Evolutionary conservation across 257 asterid genomes (phyloP).

Genomic region (Nicotiana noctiflora): DNA sequence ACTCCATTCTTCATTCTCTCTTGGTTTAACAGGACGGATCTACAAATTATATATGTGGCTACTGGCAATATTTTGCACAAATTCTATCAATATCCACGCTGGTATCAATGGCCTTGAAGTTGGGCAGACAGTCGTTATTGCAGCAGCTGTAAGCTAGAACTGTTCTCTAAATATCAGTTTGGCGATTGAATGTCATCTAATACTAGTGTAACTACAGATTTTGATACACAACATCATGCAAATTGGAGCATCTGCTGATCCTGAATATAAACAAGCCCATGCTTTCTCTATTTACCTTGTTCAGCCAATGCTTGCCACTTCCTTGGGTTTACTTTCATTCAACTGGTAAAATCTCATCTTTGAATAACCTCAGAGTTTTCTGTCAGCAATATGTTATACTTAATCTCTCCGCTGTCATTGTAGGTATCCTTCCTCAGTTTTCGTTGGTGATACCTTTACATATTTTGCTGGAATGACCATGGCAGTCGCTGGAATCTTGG

Average conservation of each 20-base stretch:
- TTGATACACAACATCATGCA: conserved; percentile 80
- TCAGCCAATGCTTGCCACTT: conserved; percentile 90
- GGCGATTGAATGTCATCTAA: background rate
- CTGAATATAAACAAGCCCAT: conserved; percentile 84
- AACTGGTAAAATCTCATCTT: conserved; percentile 54
- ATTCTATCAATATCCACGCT: conserved; percentile 87
- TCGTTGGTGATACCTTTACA: conserved; percentile 80
- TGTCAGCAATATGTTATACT: background rate
- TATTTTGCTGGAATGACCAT: conserved; percentile 93
- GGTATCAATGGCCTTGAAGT: conserved; percentile 98
- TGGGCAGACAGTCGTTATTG: conserved; percentile 85
- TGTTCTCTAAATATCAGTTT: background rate
- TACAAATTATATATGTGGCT: conserved; percentile 93
- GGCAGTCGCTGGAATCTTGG: conserved; percentile 89
- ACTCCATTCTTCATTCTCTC: background rate
- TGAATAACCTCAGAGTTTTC: conserved; percentile 6
- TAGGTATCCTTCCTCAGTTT: conserved; percentile 89
- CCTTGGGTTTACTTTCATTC: conserved; percentile 77
- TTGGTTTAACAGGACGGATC: conserved; percentile 55
- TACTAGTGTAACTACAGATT: conserved; percentile 37
- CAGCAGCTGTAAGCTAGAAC: conserved; percentile 67
- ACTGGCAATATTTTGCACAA: conserved; percentile 91
- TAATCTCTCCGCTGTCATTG: conserved; percentile 2
- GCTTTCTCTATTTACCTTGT: conserved; percentile 84
- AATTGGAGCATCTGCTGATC: conserved; percentile 68